Percentiles rank a stretch among this genome's conserved stretches.
These are phyloP conservation scores for Mycogone perniciosa DNA, from an alignment of 2,329 filamentous ascomycete genomes.

Conservation along the genomic window DNA sequence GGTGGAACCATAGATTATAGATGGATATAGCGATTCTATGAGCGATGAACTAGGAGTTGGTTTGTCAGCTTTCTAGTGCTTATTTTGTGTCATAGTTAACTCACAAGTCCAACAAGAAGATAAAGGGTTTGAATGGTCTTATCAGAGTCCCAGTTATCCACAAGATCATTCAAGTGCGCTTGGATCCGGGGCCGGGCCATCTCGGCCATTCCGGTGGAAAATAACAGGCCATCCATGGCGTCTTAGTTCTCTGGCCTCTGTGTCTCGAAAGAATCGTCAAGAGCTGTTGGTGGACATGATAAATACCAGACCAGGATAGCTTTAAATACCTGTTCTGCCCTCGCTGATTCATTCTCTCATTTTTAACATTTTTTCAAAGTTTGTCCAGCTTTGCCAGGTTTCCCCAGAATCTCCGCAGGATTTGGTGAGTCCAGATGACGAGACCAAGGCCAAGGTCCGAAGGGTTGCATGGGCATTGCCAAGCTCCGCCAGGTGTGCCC, in stretches of 20 bases:
- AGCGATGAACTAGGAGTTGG: neutral
- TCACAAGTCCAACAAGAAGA: neutral
- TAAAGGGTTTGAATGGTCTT: neutral
- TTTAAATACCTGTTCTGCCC: too few relatives aligned
- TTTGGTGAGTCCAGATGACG: too few relatives aligned
- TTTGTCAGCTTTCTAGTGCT: neutral
- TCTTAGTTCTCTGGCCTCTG: neutral
- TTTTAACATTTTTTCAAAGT: too few relatives aligned
- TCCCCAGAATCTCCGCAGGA: too few relatives aligned
- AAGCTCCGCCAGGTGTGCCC: too few relatives aligned
- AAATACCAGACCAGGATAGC: too few relatives aligned
- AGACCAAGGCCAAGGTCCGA: too few relatives aligned
- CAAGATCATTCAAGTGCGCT: neutral
- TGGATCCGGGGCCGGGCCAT: neutral
- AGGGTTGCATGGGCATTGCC: too few relatives aligned
- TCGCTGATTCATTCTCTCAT: too few relatives aligned
- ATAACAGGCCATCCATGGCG: neutral
- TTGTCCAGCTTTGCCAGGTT: too few relatives aligned
- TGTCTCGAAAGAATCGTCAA: neutral
- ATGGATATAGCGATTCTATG: conserved; percentile 8
- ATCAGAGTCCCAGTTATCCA: neutral
- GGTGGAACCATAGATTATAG: conserved; percentile 25
- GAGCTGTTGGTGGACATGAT: neutral
- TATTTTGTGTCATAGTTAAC: neutral
- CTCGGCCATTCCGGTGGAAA: neutral